A percentile compares a stretch with the other conserved stretches of the same genome.
These are phyloP conservation scores for Xylaria sp. DNA, from an alignment of 495 filamentous ascomycete genomes.

Conservation along the genomic window DNA sequence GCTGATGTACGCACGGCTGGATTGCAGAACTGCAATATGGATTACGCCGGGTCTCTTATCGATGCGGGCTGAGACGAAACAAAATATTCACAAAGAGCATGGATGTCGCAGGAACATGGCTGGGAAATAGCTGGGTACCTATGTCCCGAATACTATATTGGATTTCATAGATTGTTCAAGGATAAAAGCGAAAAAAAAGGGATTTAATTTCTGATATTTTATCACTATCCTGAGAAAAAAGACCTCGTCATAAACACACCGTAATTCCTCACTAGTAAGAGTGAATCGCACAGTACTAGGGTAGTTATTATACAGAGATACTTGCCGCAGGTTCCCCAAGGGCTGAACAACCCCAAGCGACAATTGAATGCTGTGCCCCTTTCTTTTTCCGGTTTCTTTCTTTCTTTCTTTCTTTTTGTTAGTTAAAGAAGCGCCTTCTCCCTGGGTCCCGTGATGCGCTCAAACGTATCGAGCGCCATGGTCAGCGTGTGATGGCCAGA, in stretches of 20 bases:
- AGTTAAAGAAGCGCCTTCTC: slow-evolving; percentile 48
- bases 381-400: no score
- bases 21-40: not conserved
- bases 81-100: not conserved
- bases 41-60: not conserved
- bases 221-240: not conserved
- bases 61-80: not conserved
- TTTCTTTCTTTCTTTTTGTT: no score
- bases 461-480: slow-evolving; percentile 90
- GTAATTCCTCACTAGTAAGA: not conserved
- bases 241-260: not conserved
- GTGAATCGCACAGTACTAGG: not conserved
- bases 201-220: not conserved
- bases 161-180: not conserved
- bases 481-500: slow-evolving; percentile 90
- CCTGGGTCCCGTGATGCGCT: slow-evolving; percentile 72
- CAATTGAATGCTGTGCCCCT: not conserved
- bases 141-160: not conserved
- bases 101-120: not conserved
- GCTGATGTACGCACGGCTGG: not conserved
- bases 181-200: not conserved
- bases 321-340: not conserved
- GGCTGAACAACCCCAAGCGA: not conserved
- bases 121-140: not conserved
- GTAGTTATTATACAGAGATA: not conserved